These are phyloP conservation scores for Lycium barbarum DNA, from an alignment of 257 asterid species.

Conservation along the genomic window DNA sequence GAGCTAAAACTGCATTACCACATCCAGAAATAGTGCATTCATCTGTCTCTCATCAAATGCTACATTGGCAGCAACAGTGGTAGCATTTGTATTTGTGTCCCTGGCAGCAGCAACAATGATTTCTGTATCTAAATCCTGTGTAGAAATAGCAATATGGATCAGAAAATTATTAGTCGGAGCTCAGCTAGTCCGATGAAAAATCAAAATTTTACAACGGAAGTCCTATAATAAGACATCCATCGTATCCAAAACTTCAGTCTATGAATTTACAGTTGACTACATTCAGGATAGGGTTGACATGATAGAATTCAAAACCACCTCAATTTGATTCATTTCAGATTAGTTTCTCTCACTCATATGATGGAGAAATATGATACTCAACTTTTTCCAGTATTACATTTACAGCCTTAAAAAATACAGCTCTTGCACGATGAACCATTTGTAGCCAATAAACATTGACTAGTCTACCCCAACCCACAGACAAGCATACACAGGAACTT, in stretches of 20 bases:
- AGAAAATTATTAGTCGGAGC: not conserved
- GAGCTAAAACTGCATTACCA: constrained; percentile 60
- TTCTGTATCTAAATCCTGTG: constrained; percentile 90
- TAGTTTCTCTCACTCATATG: not conserved
- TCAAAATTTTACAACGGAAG: not conserved
- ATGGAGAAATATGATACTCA: not conserved
- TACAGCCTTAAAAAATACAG: not conserved
- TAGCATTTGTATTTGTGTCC: constrained; percentile 68
- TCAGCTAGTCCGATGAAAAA: constrained; percentile 19
- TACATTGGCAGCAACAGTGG: constrained; percentile 84
- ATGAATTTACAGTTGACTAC: not conserved
- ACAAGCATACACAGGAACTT: not conserved
- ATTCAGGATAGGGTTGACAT: not conserved
- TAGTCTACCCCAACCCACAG: not conserved
- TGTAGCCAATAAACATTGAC: not conserved
- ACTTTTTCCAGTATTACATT: not conserved
- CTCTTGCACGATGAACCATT: not conserved
- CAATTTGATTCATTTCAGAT: not conserved
- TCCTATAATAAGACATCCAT: not conserved
- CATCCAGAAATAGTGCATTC: constrained; percentile 91
- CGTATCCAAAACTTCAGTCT: not conserved
- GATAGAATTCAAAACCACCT: constrained; percentile 21
- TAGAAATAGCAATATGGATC: constrained; percentile 11
- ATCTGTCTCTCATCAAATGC: constrained; percentile 87
- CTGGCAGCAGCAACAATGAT: constrained; percentile 89